Base-by-base conservation (phyloP, 306 rosid genomes). In the Quercus engelmannii region DNA sequence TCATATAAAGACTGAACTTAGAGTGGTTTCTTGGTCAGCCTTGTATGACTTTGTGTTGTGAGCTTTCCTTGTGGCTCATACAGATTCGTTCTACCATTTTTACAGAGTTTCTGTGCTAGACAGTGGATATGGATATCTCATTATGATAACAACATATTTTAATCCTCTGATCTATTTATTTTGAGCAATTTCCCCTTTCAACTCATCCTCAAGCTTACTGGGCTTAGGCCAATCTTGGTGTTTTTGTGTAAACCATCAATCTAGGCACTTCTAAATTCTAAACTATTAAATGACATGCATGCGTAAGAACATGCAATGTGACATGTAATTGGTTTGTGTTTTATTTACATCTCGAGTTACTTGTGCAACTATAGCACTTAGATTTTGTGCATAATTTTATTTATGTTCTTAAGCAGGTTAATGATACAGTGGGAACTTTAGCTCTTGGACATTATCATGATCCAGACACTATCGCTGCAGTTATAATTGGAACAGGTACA, bases 381-480 rank as follows among this genome's bases (percentile, higher is more conserved):
- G 23, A 38, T 31, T 67, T 70, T 65, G 57, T 51, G 8, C 80
- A 23, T 65, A 61, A 57, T 58, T 18, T 77, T 55, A 28, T 52
- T 30, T 76, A 75, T 63, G 51, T 57, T 76, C 30, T 80, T 55
- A 88, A 65, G 59, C 86, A 94, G 98, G 92, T 92, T 51, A 94
- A 94, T 87, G 98, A 94, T 81, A 86, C 94, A 79, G 93, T 92
- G 82, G 98, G 98, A 83, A 88, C 97, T 31, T 89, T 94, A 83
- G 96, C 98, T 77, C 84, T 92, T 80, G 97, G 98, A 51, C 97
- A 89, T 81, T 94, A 92, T 86, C 88, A 88, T 25, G 98, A 94
- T 74, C 73, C 84, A 14, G 98, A 94, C 79, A 91, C 97, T 61
- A 97, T 94, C 80, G 98, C 96, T 80, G 97, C 94, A 49, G 93